Percentiles rank a stretch among this genome's conserved stretches.
phyloP scores from a whole-genome alignment of 106 monocot species.

The Vanilla planifolia region DNA sequence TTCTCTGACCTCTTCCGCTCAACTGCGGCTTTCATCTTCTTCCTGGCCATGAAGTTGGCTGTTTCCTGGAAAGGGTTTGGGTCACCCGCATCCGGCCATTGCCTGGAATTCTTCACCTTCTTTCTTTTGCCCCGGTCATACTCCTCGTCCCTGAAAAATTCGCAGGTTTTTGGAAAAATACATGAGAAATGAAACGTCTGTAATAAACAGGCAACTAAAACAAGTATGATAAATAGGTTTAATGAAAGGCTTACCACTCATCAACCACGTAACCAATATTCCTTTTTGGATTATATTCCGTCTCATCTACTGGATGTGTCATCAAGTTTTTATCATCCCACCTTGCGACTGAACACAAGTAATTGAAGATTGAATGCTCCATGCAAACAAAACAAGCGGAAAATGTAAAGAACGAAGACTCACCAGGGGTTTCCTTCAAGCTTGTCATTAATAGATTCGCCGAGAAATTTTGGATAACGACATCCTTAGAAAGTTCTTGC shows the following conservation, averaged over 20 bases:
- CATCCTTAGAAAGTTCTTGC: too few relatives aligned
- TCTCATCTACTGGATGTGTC: slow-evolving; percentile 5
- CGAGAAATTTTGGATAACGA: too few relatives aligned
- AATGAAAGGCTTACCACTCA: slow-evolving; percentile 49
- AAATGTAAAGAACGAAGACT: background rate
- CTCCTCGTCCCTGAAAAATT: slow-evolving; percentile 64
- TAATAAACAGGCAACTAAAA: background rate
- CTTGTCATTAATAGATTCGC: background rate
- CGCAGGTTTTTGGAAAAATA: background rate
- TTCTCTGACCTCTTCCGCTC: background rate
- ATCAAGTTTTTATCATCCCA: slow-evolving; percentile 47
- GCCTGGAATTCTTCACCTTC: slow-evolving; percentile 23
- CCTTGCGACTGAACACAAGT: slow-evolving; percentile 35
- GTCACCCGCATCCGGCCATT: background rate
- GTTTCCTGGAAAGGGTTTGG: background rate
- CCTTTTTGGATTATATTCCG: slow-evolving; percentile 11
- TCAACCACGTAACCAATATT: slow-evolving; percentile 73
- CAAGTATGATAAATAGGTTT: background rate
- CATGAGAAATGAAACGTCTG: background rate
- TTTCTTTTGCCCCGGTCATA: slow-evolving; percentile 82
- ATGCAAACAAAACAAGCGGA: background rate
- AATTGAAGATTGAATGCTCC: too few relatives aligned
- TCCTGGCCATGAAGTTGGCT: background rate
- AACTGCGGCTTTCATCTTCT: background rate
- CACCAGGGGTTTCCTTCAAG: slow-evolving; percentile 5